phyloP scores from a whole-genome alignment of 2,329 filamentous ascomycete genomes.

The Gaeumannomyces tritici region DNA sequence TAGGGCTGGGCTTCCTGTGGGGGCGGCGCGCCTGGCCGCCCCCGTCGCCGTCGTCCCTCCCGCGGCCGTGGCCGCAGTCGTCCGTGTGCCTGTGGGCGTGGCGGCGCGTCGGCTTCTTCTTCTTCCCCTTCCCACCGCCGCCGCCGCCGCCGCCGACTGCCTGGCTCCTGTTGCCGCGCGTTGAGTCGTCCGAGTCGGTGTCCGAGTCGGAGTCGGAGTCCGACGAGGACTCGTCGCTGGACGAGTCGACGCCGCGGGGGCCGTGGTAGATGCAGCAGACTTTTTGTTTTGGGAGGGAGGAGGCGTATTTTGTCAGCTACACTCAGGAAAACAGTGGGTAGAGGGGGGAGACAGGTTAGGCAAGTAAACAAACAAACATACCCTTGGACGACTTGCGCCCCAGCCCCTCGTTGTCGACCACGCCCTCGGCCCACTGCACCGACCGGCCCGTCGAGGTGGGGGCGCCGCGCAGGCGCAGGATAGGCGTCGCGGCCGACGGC shows the following conservation, averaged over 20 bases:
- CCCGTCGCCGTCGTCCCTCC: conserved; percentile 23
- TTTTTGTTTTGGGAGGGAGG: conserved; percentile 22
- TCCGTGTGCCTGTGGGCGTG: conserved; percentile 18
- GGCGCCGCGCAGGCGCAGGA: conserved; percentile 43
- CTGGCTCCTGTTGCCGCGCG: conserved; percentile 12
- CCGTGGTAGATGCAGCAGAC: conserved; percentile 99
- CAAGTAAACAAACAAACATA: conserved; percentile 23
- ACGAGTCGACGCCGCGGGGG: conserved; percentile 72
- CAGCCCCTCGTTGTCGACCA: conserved; percentile 91
- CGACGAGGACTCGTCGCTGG: conserved; percentile 55
- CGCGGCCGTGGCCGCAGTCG: conserved; percentile 22
- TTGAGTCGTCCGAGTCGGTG: conserved; percentile 44
- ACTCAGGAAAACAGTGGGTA: too few relatives aligned
- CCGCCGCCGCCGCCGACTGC: conserved; percentile 6
- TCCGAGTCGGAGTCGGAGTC: conserved; percentile 43
- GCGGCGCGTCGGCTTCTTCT: conserved; percentile 15
- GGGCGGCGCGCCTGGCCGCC: background rate
- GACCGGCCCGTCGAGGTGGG: conserved; percentile 40
- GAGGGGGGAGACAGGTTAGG: background rate
- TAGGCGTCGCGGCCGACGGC: conserved; percentile 17
- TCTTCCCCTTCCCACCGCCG: background rate
- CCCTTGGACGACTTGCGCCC: conserved; percentile 93
- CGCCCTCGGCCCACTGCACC: conserved; percentile 88
- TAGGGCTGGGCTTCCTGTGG: conserved; percentile 50
- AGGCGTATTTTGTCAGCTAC: background rate